Base-by-base conservation (phyloP, 495 filamentous ascomycete species). In the Hypoxylon perforatum region DNA sequence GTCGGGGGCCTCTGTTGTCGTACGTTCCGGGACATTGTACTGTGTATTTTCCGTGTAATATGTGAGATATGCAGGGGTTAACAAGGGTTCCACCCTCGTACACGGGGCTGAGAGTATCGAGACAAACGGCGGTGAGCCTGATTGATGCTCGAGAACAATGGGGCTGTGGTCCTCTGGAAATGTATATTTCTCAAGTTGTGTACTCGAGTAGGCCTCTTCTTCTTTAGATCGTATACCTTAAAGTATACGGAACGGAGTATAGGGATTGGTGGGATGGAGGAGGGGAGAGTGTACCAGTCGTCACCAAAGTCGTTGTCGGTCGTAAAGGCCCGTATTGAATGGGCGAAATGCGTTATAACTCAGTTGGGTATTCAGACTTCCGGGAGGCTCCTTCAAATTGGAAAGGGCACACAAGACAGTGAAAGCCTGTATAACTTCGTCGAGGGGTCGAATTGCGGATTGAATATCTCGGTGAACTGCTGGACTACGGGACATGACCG, bases 391-490 rank as follows among this genome's bases (percentile, higher is more conserved):
- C 50, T 48, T 62, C 60, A 53, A 21, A 17, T 22, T 41, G 36
- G 33, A 58, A 63, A 64, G 63, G 57, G 63, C 57, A 76, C 75
- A 78, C 74, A 72, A 76, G 76, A 78, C 73, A 74, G 76, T 71
- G 68, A 75, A 76, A 78, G 79, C 66, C 80, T 79, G 77, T 76
- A 63, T 77, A 86, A 87, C 89, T 91, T 91, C 87, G 90, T 94
- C 90, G 89, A 90, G 85, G 54, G 72, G 81, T 61, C 55, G 83
- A 78, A 81, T 81, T 81, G 84, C 79, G 82, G 85, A 82, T 88
- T 86, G 84, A 88, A 85, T 77, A 76, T 82, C 86, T 91, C 91
- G 91, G 82, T 87, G 91, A 82, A 90, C 92, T 93, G 91, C 86
- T 89, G 88, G 89, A 86, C 87, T 86, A 84, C 85, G 82, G 77